Percentiles rank a stretch among this genome's conserved stretches.
Conservation (phyloP, 208 protist species). For the Crithidia mellificae region DNA sequence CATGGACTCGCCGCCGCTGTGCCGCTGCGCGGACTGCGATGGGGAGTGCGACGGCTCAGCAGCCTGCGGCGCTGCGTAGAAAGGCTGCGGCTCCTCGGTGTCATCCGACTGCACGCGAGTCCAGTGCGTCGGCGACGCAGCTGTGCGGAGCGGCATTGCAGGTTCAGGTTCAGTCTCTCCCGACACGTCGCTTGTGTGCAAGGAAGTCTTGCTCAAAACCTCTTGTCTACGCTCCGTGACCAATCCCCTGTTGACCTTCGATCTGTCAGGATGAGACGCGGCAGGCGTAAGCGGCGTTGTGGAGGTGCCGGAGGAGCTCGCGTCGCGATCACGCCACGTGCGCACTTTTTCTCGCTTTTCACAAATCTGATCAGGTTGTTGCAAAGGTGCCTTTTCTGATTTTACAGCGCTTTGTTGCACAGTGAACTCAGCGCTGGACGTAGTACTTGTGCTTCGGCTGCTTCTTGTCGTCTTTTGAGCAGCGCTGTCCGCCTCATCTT, state of each 20-base stretch:
- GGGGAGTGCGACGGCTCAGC: background rate
- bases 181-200: background rate
- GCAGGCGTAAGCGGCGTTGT: background rate
- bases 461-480: background rate
- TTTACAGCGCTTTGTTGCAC: background rate
- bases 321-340: background rate
- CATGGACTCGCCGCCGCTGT: background rate
- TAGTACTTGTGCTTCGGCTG: no score
- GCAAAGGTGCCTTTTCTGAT: background rate
- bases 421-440: slow-evolving; percentile 12
- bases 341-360: background rate
- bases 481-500: background rate
- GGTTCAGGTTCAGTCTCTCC: slow-evolving; percentile 6
- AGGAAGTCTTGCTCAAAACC: background rate
- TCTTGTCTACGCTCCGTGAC: background rate
- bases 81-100: slow-evolving; percentile 16
- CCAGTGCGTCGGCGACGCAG: background rate
- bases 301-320: background rate
- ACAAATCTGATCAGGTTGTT: background rate
- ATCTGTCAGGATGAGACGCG: background rate
- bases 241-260: background rate
- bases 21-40: background rate
- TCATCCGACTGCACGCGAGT: background rate
- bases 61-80: background rate
- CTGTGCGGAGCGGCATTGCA: background rate